These are phyloP conservation scores for Xylaria hypoxylon DNA, from an alignment of 2,329 filamentous ascomycete species.

Conservation along the genomic window DNA sequence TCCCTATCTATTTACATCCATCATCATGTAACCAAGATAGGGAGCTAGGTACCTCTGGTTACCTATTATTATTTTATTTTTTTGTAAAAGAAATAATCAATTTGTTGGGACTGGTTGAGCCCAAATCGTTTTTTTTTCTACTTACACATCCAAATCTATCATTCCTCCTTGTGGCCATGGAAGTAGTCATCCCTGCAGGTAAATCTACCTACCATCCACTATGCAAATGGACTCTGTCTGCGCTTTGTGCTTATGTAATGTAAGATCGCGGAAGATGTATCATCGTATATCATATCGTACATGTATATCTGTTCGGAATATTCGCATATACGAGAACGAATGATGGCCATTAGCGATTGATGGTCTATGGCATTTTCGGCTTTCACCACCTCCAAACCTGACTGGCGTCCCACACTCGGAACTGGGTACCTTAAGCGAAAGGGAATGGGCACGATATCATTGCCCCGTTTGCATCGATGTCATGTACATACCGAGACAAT, in stretches of 20 bases:
- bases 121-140: too few relatives aligned
- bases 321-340: slow-evolving; percentile 7
- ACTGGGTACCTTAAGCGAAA: slow-evolving; percentile 27
- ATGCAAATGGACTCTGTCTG: too few relatives aligned
- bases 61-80: too few relatives aligned
- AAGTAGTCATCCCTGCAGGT: slow-evolving; percentile 1
- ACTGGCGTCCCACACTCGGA: slow-evolving; percentile 11
- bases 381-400: slow-evolving; percentile 13
- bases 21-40: too few relatives aligned
- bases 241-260: slow-evolving; percentile 1
- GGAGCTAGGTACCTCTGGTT: too few relatives aligned
- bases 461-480: slow-evolving; percentile 4
- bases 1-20: too few relatives aligned
- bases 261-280: background rate
- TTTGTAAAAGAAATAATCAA: too few relatives aligned
- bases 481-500: slow-evolving; percentile 14
- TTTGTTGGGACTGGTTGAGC: too few relatives aligned
- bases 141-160: background rate
- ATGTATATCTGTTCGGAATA: background rate
- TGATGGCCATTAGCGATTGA: background rate
- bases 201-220: background rate
- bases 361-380: slow-evolving; percentile 3
- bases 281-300: background rate
- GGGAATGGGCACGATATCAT: slow-evolving; percentile 7
- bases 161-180: slow-evolving; percentile 6